Percentiles rank a stretch among this genome's conserved stretches.
Conservation (phyloP, 164 flowering plant species). For the Liriodendron chinense region DNA sequence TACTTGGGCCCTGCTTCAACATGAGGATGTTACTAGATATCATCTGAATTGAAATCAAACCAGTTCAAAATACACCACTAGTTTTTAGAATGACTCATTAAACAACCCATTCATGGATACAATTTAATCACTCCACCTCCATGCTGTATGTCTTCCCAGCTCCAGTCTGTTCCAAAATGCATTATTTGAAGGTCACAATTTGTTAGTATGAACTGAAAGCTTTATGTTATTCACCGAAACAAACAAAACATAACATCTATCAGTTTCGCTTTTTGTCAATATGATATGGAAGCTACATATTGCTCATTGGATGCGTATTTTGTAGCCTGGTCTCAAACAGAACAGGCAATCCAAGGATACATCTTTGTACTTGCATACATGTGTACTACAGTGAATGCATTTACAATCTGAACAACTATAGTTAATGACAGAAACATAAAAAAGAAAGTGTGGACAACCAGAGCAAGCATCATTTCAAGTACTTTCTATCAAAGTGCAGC, state of each 20-base stretch:
- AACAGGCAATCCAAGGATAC: neutral
- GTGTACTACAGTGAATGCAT: too few relatives aligned
- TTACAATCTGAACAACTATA: too few relatives aligned
- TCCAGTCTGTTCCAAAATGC: conserved; percentile 62
- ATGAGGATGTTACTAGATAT: neutral
- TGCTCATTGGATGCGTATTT: neutral
- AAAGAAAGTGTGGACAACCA: too few relatives aligned
- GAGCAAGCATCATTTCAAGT: too few relatives aligned
- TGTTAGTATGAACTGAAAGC: neutral
- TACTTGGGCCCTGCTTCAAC: conserved; percentile 59
- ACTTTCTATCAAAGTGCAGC: neutral
- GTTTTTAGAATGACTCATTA: too few relatives aligned
- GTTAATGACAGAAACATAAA: too few relatives aligned
- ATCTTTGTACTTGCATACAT: too few relatives aligned
- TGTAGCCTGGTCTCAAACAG: neutral
- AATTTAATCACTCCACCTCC: conserved; percentile 54
- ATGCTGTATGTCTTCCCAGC: conserved; percentile 95
- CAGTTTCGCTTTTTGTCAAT: neutral
- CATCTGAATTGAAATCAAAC: neutral
- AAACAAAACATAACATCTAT: neutral
- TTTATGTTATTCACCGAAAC: neutral
- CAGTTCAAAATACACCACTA: too few relatives aligned
- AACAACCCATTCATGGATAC: neutral
- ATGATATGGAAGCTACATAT: neutral
- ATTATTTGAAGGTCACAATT: conserved; percentile 10